Evolutionary conservation across 495 filamentous ascomycete species (phyloP), one percentile per base, ranked within the genome.

Genomic region (Hypoxylon trugodes): DNA sequence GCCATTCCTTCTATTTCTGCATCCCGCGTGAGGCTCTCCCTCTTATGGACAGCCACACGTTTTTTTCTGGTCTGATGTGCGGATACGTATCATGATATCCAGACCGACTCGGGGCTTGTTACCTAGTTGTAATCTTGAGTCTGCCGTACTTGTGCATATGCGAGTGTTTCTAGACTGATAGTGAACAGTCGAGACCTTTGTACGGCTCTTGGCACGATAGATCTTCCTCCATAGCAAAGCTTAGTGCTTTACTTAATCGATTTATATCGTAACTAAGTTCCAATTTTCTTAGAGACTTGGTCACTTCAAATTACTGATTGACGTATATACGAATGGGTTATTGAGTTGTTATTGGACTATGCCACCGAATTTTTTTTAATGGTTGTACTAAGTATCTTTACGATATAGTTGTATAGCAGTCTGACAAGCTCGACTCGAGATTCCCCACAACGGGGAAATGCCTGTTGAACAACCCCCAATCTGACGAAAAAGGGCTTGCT

Each of bases 21-120:
- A 54, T 59, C 64, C 47, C 58, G 64, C 58, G 58, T 62, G 64
- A 67, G 53, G 64, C 64, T 67, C 58, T 61, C 63, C 42, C 43
- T 45, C 24, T 52, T 24, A 41, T 22, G 48, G 40, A 16, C 7
- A 64, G 42, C 55, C 41, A 58, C 28, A 32, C 51, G 28, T 41
- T 43, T 58, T 49, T 47, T n/a, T n/a, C 47, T 38, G 35, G 57
- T 43, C 57, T 52, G 51, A 61, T 58, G 16, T 61, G 26, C 61
- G 49, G 15, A 49, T 58, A 58, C 41, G 19, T 47, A 66, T 58
- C 51, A 53, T 61, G 37, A 48, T 66, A 37, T 61, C 52, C 38
- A 61, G 63, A 61, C 63, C 51, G 57, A 28, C 37, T 54, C 57
- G 6, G 38, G 41, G 46, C 38, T 56, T 19, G 49, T 55, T 35